Conservation (phyloP, 192 early-diverging fungal genomes). For the Borealophlyctis nickersoniae region DNA sequence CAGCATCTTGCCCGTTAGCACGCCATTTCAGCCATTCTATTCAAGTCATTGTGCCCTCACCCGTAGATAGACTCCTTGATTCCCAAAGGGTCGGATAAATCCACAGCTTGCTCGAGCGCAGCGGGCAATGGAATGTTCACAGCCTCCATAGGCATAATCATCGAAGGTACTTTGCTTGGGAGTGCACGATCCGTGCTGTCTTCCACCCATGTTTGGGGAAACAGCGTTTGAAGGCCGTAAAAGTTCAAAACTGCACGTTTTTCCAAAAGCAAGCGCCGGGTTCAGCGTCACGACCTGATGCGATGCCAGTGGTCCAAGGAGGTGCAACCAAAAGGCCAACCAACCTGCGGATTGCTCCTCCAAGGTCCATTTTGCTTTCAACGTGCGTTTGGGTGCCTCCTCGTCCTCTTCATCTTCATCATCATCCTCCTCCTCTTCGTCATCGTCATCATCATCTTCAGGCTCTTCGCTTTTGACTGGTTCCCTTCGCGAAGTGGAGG, state of each 20-base stretch:
- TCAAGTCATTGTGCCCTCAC: too few relatives aligned
- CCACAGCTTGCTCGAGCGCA: slow-evolving; percentile 15
- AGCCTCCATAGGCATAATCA: neutral
- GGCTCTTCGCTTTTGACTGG: neutral
- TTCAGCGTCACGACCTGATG: slow-evolving; percentile 7
- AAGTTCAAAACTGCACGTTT: slow-evolving; percentile 33
- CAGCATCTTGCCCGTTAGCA: too few relatives aligned
- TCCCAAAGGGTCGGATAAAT: slow-evolving; percentile 46
- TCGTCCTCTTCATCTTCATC: slow-evolving; percentile 10
- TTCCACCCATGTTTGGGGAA: slow-evolving; percentile 40
- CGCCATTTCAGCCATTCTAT: too few relatives aligned
- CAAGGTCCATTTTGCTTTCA: slow-evolving; percentile 15
- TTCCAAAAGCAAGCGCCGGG: neutral
- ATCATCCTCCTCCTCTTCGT: slow-evolving; percentile 13
- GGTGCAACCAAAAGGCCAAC: too few relatives aligned
- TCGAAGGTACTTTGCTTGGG: neutral
- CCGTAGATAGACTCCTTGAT: slow-evolving; percentile 31
- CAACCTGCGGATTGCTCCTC: slow-evolving; percentile 33
- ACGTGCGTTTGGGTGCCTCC: neutral
- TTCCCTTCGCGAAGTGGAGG: neutral
- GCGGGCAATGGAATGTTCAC: slow-evolving; percentile 3
- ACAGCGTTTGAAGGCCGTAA: slow-evolving; percentile 40
- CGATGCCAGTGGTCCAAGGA: neutral
- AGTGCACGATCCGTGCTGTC: neutral
- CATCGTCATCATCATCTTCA: slow-evolving; percentile 29